Evolutionary conservation across 2,329 filamentous ascomycete genomes (phyloP), one percentile per base, ranked within the genome.

Genomic region (Fusarium udum): DNA sequence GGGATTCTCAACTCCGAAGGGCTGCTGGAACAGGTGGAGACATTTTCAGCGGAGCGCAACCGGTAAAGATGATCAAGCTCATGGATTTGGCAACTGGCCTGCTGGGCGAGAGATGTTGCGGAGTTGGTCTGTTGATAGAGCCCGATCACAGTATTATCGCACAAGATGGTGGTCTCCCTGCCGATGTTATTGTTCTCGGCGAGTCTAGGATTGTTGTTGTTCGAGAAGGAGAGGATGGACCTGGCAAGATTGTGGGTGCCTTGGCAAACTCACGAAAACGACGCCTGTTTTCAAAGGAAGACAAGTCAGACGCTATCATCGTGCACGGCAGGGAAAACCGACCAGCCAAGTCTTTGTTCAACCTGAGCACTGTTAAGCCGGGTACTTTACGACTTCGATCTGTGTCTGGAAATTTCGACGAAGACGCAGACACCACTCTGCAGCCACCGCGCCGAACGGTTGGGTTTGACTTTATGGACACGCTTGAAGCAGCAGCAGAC

Each of bases 1-100:
- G 89, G 88, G 88, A 90, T 40, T 85, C 88, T 2, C 88, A 90
- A 71, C 82, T 88, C 16, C 86, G 87, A 18, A 87, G 85, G 69
- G 83, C 84, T 20, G 81, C 81, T 13, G 85, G 85, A n/a, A 85
- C 85, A 18, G 85, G 86, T 4, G 85, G 86, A 12, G 89, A 89
- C 62, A 80, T 90, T 6, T 90, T 90, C 73, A 87, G 86, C 65
- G 87, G 87, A 52, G 82, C 86, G 1, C 87, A 88, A 62, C 86
- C 87, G 1, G 85, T 85, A 4, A 84, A 86, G 53, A 90, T 90
- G 87, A 77, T 88, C 18, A 88, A 87, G 55, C 79, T 91, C 7
- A 82, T 83, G 22, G 87, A 90, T 52, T 79, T 90, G 24, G 81
- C 82, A 10, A 85, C 85, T 4, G 88, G 89, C 0, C 81, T 91